A percentile compares a stretch with the other conserved stretches of the same genome.
These are phyloP conservation scores for Aspergillus caelatus DNA, from an alignment of 2,329 filamentous ascomycete genomes.

Conservation along the genomic window DNA sequence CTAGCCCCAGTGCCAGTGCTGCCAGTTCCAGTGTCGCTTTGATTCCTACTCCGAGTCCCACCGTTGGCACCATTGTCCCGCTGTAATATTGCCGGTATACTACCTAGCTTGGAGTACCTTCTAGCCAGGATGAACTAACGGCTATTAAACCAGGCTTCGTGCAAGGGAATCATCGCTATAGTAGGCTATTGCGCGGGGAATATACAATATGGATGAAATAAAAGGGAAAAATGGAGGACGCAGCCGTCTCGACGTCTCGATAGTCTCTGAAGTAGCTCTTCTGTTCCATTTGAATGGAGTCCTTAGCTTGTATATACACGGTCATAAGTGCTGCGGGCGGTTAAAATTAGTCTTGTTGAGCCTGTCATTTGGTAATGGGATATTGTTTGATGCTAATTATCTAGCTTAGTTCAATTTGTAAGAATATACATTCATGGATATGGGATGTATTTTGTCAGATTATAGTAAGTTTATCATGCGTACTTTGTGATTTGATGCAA, in stretches of 20 bases:
- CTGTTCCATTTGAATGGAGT: not conserved
- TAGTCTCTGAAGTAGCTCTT: not conserved
- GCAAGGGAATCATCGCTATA: no score
- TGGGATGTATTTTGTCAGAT: not conserved
- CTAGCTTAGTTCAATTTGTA: not conserved
- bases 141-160: no score
- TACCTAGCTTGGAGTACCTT: not conserved
- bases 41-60: not conserved
- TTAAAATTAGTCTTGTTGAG: not conserved
- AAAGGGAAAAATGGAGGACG: not conserved
- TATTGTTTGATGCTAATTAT: not conserved
- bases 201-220: not conserved
- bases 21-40: not conserved
- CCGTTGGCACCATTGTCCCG: not conserved
- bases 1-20: not conserved
- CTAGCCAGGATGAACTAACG: not conserved
- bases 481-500: not conserved
- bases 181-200: no score
- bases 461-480: not conserved
- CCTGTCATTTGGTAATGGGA: not conserved
- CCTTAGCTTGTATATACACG: not conserved
- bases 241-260: not conserved
- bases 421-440: not conserved
- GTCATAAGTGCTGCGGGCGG: not conserved
- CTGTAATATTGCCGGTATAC: not conserved